These are phyloP conservation scores for Apiospora kogelbergensis DNA, from an alignment of 2,329 filamentous ascomycete species.

Conservation along the genomic window DNA sequence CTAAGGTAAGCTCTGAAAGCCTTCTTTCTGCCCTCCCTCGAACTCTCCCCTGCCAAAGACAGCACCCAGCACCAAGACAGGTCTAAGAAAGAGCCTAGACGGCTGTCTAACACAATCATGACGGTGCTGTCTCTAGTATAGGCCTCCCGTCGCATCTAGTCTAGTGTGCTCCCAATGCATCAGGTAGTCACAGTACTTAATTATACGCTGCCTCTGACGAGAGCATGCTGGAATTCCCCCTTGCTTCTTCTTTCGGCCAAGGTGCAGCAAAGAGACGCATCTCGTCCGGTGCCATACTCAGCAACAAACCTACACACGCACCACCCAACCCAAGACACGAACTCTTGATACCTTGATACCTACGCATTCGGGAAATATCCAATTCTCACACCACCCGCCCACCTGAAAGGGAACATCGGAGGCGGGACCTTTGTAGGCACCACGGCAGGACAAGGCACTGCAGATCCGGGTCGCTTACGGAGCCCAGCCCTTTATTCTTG, in stretches of 20 bases:
- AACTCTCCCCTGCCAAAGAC: not conserved
- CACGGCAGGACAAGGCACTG: not conserved
- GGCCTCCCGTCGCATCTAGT: not conserved
- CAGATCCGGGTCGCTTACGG: slow-evolving; percentile 1
- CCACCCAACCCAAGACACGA: not conserved
- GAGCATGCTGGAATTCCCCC: not conserved
- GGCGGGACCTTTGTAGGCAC: not conserved
- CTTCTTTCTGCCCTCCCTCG: not conserved
- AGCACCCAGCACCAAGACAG: not conserved
- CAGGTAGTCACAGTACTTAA: not conserved
- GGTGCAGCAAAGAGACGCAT: not conserved
- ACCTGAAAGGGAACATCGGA: slow-evolving; percentile 7
- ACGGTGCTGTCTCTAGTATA: not conserved
- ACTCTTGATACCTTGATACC: not conserved
- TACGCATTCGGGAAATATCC: not conserved
- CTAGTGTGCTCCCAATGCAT: not conserved
- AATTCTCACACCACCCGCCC: not conserved
- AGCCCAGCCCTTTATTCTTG: not conserved
- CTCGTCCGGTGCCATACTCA: not conserved
- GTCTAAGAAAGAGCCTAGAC: not conserved
- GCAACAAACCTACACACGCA: not conserved
- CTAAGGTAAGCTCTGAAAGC: not conserved
- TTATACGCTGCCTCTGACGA: slow-evolving; percentile 2
- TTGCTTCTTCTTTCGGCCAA: not conserved
- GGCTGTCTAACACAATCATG: slow-evolving; percentile 1